Percentiles rank a stretch among this genome's conserved stretches.
These are phyloP conservation scores for Russula brevipes DNA, from an alignment of 768 basidiomycete species.

Conservation along the genomic window DNA sequence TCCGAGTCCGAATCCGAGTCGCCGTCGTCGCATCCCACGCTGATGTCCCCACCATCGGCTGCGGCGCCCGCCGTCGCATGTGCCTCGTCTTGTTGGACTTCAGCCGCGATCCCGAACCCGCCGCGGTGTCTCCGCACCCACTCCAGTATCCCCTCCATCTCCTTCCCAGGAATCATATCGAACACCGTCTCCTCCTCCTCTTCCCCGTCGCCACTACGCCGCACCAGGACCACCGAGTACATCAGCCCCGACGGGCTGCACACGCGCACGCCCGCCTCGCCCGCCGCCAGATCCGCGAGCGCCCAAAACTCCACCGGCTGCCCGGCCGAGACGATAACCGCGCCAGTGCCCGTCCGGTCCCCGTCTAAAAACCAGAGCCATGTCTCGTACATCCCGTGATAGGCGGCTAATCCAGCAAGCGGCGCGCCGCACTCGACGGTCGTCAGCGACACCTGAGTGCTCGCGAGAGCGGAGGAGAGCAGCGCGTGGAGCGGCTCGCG, in stretches of 20 bases:
- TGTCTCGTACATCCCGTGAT: slow-evolving; percentile 65
- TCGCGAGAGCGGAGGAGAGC: slow-evolving; percentile 1
- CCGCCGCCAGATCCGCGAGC: slow-evolving; percentile 51
- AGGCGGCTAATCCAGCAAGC: slow-evolving; percentile 62
- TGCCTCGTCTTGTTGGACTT: neutral
- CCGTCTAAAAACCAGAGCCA: slow-evolving; percentile 62
- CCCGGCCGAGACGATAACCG: slow-evolving; percentile 68
- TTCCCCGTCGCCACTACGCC: slow-evolving; percentile 32
- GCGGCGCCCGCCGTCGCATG: neutral
- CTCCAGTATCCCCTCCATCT: slow-evolving; percentile 56
- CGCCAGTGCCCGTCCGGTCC: slow-evolving; percentile 1
- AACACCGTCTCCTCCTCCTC: slow-evolving; percentile 60
- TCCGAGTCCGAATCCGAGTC: slow-evolving; percentile 24
- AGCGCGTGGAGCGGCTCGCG: slow-evolving; percentile 9
- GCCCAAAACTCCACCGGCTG: slow-evolving; percentile 78
- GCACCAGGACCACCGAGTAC: slow-evolving; percentile 51
- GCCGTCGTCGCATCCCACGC: neutral
- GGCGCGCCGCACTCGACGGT: slow-evolving; percentile 28
- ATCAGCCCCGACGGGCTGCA: slow-evolving; percentile 62
- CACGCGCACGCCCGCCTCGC: slow-evolving; percentile 38
- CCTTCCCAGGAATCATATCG: slow-evolving; percentile 63
- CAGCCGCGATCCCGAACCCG: slow-evolving; percentile 40
- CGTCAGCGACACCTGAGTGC: neutral
- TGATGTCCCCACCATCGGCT: neutral
- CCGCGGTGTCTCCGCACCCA: slow-evolving; percentile 60